A percentile compares a stretch with the other conserved stretches of the same genome.
Evolutionary conservation across 768 basidiomycete species (phyloP).

Genomic region (Suillus fuscotomentosus): DNA sequence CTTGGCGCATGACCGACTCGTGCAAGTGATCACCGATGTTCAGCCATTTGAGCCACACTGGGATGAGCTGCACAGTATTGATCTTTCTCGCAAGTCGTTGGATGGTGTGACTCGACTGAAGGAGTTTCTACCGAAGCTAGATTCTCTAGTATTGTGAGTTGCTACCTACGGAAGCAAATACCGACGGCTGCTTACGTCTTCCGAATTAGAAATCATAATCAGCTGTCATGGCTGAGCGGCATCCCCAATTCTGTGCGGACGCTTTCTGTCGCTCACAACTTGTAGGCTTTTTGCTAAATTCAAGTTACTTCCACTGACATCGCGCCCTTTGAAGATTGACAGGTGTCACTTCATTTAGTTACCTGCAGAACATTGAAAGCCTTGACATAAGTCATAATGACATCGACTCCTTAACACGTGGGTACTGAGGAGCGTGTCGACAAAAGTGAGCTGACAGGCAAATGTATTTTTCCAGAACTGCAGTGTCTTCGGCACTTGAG

Average conservation of each 20-base stretch:
- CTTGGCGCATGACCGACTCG: conserved; percentile 87
- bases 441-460: background rate
- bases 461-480: conserved; percentile 56
- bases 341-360: conserved; percentile 83
- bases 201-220: conserved; percentile 61
- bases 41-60: conserved; percentile 94
- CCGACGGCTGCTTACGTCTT: conserved; percentile 16
- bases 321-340: conserved; percentile 59
- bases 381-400: conserved; percentile 91
- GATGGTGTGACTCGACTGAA: conserved; percentile 74
- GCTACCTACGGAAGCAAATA: conserved; percentile 5
- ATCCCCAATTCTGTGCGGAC: conserved; percentile 70
- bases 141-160: conserved; percentile 73
- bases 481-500: conserved; percentile 81
- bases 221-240: conserved; percentile 78
- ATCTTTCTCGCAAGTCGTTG: conserved; percentile 59
- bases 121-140: conserved; percentile 86
- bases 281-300: conserved; percentile 38
- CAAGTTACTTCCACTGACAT: conserved; percentile 13
- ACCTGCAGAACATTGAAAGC: conserved; percentile 81
- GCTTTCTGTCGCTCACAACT: conserved; percentile 74
- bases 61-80: conserved; percentile 76
- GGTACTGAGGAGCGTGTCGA: conserved; percentile 32
- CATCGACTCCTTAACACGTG: conserved; percentile 84
- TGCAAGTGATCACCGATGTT: conserved; percentile 91